These are phyloP conservation scores for Lasiodiplodia hormozganensis DNA, from an alignment of 2,329 filamentous ascomycete species.

Conservation along the genomic window DNA sequence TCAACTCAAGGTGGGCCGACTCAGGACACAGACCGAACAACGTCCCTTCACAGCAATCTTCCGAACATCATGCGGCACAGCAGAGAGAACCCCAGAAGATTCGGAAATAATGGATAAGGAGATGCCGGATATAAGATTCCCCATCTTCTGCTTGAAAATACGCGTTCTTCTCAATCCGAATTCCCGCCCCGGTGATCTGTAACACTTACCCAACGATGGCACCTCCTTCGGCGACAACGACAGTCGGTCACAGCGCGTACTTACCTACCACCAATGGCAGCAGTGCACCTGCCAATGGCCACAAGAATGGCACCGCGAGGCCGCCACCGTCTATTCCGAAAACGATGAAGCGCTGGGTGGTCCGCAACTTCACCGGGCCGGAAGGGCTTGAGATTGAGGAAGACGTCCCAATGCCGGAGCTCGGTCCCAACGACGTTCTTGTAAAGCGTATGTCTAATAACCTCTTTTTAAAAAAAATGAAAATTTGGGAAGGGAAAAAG, in stretches of 20 bases:
- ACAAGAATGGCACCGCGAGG: background rate
- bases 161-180: background rate
- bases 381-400: constrained; percentile 40
- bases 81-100: background rate
- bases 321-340: background rate
- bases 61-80: background rate
- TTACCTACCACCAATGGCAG: background rate
- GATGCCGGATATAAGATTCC: background rate
- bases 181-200: background rate
- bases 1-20: background rate
- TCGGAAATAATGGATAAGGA: background rate
- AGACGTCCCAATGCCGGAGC: constrained; percentile 58
- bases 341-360: constrained; percentile 12
- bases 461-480: too few species aligned
- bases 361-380: constrained; percentile 15
- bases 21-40: background rate
- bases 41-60: background rate
- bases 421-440: constrained; percentile 75
- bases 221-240: background rate
- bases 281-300: background rate
- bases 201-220: background rate
- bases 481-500: too few species aligned
- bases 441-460: constrained; percentile 66
- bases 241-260: background rate
- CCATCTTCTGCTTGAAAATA: background rate